Evolutionary conservation across 1,139 yeast genomes (phyloP), one percentile per base, ranked within the genome.

Genomic region (Blastobotrys illinoisensis): DNA sequence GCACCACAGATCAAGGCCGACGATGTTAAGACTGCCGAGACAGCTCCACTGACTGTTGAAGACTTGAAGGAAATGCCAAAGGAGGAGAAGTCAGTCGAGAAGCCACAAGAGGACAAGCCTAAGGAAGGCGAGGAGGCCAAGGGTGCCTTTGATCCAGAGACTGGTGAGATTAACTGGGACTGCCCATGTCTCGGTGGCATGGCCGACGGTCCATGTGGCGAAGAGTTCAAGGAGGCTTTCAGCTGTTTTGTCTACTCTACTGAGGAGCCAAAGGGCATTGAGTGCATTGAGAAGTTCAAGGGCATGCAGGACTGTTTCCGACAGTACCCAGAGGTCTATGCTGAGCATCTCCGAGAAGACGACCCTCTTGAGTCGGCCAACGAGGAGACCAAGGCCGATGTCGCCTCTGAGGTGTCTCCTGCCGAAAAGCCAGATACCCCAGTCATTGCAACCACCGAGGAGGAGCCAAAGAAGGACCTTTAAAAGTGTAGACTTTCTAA

Each of bases 81-180:
- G 13, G 7, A 24, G n/a, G 53, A 24, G 5, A 32, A 40, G 19
- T 13, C 47, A 11, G 44, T 11, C 24, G 49, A 26, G 24, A 18
- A 23, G 26, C 36, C 44, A 3, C 24, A 16, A 14, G 53, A 19
- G 16, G 20, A 44, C 19, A 9, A 49, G 45, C 43, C 18, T 28
- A 58, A 56, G 16, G 53, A 43, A 5, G 59, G 50, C 20, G 61
- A 58, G 21, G 61, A 62, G 44, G 62, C 63, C 26, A 55, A 75
- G 56, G 89, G 89, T 47, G 97, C 99, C 2, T 93, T 84, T 74
- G 83, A 93, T 74, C 98, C 98, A 49, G 97, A 88, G 66, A 93
- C 99, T 5, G 99, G 99, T 44, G 99, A 93, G 71, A 95, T 95
- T 73, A 93, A 95, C 82, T 95, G 99, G 99, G 99, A 95, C 69